Evolutionary conservation across 1,284 basidiomycete genomes (phyloP).

Genomic region (Macrocystidia cucumis): DNA sequence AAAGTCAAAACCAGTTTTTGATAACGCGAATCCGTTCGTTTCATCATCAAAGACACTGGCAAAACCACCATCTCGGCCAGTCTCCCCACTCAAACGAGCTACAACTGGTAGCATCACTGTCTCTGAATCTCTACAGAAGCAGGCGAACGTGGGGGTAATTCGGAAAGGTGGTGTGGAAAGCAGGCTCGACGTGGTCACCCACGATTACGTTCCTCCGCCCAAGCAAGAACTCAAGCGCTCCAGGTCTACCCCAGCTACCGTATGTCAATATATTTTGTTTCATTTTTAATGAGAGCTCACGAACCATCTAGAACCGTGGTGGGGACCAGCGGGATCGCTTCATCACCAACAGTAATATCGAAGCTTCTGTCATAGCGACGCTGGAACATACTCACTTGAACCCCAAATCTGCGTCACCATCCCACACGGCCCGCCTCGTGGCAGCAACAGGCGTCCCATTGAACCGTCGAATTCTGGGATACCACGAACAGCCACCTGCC

Average conservation of each 20-base stretch:
- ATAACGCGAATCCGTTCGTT: conserved; percentile 54
- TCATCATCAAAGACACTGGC: conserved; percentile 12
- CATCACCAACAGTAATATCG: conserved; percentile 55
- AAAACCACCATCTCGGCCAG: conserved; percentile 50
- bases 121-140: conserved; percentile 47
- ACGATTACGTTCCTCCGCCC: conserved; percentile 34
- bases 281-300: conserved; percentile 3
- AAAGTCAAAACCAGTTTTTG: conserved; percentile 26
- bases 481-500: conserved; percentile 68
- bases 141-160: conserved; percentile 60
- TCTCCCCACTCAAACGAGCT: conserved; percentile 57
- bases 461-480: conserved; percentile 69
- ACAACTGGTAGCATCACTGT: conserved; percentile 39
- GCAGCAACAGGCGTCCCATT: conserved; percentile 67
- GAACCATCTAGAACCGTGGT: conserved; percentile 20
- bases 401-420: conserved; percentile 54
- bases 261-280: conserved; percentile 18
- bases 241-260: conserved; percentile 57
- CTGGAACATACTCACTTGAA: conserved; percentile 59
- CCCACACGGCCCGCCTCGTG: conserved; percentile 68
- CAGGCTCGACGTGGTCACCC: conserved; percentile 62
- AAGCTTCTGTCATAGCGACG: conserved; percentile 41
- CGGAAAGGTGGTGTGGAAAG: conserved; percentile 71
- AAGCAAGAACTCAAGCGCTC: conserved; percentile 65
- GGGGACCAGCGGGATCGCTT: conserved; percentile 59